Conservation (phyloP, 1,284 basidiomycete genomes). For the Bondarzewia mesenterica region DNA sequence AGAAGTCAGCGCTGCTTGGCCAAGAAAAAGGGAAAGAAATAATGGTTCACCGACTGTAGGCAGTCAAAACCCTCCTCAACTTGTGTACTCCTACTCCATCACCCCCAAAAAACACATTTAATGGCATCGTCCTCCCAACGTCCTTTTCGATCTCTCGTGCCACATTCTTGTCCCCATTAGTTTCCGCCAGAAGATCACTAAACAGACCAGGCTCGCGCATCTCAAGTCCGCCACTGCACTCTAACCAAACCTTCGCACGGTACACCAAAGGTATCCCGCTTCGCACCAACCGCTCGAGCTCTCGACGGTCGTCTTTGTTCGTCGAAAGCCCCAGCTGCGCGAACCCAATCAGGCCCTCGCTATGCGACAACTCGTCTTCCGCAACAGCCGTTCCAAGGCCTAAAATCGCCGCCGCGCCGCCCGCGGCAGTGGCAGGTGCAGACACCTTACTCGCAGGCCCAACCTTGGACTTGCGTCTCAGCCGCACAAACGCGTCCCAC, state of each 20-base stretch:
- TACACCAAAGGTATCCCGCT: conserved; percentile 86
- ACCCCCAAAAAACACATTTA: conserved; percentile 95
- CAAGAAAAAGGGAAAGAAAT: neutral
- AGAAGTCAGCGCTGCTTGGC: neutral
- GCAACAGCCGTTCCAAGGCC: conserved; percentile 55
- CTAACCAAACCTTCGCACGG: conserved; percentile 83
- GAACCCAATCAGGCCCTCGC: conserved; percentile 78
- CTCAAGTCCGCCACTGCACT: conserved; percentile 89
- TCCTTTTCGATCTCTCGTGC: conserved; percentile 92
- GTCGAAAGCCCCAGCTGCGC: conserved; percentile 75
- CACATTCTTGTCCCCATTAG: conserved; percentile 43
- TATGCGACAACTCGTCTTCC: conserved; percentile 66
- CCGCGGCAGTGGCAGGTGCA: conserved; percentile 19
- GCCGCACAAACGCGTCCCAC: conserved; percentile 83
- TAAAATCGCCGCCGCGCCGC: conserved; percentile 46
- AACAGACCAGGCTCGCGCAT: conserved; percentile 91
- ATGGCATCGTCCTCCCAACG: conserved; percentile 87
- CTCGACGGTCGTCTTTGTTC: conserved; percentile 70
- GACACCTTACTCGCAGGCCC: conserved; percentile 22
- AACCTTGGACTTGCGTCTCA: conserved; percentile 42
- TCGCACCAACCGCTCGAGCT: conserved; percentile 75
- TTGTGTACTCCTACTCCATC: conserved; percentile 93
- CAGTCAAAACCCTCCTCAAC: conserved; percentile 80
- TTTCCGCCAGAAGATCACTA: conserved; percentile 67
- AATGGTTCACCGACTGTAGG: conserved; percentile 77